phyloP scores from a whole-genome alignment of 768 basidiomycete genomes.

The Tulasnella sp. region DNA sequence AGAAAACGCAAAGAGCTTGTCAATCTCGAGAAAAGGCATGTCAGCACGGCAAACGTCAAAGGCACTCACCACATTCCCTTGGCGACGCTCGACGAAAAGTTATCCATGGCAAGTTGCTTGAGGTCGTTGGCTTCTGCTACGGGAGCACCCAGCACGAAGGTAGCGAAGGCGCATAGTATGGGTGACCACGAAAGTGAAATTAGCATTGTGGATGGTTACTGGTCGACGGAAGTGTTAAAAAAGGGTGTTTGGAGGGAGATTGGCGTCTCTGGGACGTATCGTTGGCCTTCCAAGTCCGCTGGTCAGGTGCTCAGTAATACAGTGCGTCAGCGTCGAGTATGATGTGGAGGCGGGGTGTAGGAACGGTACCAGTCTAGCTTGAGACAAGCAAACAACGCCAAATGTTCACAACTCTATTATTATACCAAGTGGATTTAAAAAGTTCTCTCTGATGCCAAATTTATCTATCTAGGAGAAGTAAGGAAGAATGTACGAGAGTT shows the following conservation, averaged over 20 bases:
- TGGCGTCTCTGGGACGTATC: not conserved
- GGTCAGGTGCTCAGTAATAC: not conserved
- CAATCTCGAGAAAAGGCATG: not conserved
- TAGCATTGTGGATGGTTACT: not conserved
- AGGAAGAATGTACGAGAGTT: constrained; percentile 69
- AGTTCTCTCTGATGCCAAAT: too few relatives aligned
- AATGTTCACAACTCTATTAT: not conserved
- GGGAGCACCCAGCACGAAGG: not conserved
- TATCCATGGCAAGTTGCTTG: constrained; percentile 30
- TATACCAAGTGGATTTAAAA: too few relatives aligned
- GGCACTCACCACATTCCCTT: constrained; percentile 31
- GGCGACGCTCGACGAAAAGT: constrained; percentile 28
- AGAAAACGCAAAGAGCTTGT: not conserved
- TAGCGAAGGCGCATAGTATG: not conserved
- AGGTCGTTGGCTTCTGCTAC: constrained; percentile 4
- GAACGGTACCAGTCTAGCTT: not conserved
- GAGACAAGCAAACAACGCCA: not conserved
- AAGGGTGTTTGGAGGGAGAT: not conserved
- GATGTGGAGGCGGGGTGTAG: not conserved
- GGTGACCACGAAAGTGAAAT: not conserved
- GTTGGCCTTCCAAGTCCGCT: not conserved
- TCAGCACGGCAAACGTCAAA: not conserved
- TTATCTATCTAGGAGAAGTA: constrained; percentile 51
- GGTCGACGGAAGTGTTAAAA: not conserved
- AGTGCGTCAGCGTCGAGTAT: not conserved